phyloP scores from a whole-genome alignment of 75 land plant species.

The Ceratopteris richardii region DNA sequence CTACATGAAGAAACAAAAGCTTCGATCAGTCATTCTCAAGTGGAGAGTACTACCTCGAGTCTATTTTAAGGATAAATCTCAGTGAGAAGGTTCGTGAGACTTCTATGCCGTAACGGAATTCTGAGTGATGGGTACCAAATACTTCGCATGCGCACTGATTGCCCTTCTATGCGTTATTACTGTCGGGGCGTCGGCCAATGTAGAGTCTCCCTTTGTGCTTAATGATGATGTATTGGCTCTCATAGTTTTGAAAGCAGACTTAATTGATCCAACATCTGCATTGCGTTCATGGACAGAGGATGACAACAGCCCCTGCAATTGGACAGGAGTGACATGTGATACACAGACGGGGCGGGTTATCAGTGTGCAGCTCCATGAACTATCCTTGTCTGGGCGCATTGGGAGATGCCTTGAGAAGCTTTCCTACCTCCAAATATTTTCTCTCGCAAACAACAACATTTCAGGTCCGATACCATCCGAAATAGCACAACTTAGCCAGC shows the following conservation, averaged over 20 bases:
- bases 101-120: too few species aligned
- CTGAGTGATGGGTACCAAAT: too few species aligned
- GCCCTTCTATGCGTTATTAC: too few species aligned
- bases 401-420: constrained; percentile 64
- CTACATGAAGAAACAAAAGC: too few species aligned
- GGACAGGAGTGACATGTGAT: constrained; percentile 63
- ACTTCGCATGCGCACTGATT: too few species aligned
- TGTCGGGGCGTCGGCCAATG: too few species aligned
- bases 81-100: too few species aligned
- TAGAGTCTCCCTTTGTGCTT: constrained; percentile 10
- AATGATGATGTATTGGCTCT: constrained; percentile 86
- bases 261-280: constrained; percentile 48
- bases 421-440: constrained; percentile 38
- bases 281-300: constrained; percentile 78
- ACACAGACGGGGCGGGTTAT: constrained; percentile 42
- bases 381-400: constrained; percentile 61
- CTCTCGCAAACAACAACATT: constrained; percentile 54
- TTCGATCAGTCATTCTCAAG: too few species aligned
- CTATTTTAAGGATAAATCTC: too few species aligned
- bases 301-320: constrained; percentile 59
- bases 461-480: constrained; percentile 37
- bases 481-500: constrained; percentile 23
- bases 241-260: constrained; percentile 75
- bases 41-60: too few species aligned
- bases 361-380: constrained; percentile 41